phyloP scores from a whole-genome alignment of 2,329 filamentous ascomycete species.

The Botrytis cinerea region DNA sequence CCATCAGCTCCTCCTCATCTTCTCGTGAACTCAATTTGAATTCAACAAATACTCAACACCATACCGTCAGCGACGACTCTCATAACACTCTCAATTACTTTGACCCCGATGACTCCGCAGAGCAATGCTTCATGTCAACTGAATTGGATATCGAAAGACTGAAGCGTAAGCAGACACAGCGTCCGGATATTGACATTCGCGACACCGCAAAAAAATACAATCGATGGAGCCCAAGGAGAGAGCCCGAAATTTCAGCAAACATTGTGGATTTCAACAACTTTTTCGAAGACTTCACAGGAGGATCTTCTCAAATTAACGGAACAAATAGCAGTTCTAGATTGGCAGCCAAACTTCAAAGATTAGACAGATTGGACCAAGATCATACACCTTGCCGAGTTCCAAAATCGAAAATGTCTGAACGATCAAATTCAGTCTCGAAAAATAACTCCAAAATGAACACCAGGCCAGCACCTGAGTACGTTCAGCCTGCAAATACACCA shows the following conservation, averaged over 20 bases:
- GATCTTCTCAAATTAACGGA: slow-evolving; percentile 34
- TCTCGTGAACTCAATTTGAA: slow-evolving; percentile 6
- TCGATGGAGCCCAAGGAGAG: slow-evolving; percentile 38
- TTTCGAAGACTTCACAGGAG: slow-evolving; percentile 51
- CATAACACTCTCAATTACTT: background rate
- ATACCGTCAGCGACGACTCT: slow-evolving; percentile 11
- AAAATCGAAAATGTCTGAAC: slow-evolving; percentile 15
- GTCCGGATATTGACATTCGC: slow-evolving; percentile 37
- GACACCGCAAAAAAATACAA: slow-evolving; percentile 42
- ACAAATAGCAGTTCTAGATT: slow-evolving; percentile 14
- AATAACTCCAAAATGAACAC: slow-evolving; percentile 11
- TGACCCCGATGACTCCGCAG: slow-evolving; percentile 14
- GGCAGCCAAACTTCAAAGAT: slow-evolving; percentile 30
- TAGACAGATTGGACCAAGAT: slow-evolving; percentile 33
- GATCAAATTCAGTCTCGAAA: slow-evolving; percentile 5
- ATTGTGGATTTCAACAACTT: slow-evolving; percentile 48
- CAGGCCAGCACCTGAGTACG: slow-evolving; percentile 6
- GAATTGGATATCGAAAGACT: slow-evolving; percentile 17
- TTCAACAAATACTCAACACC: slow-evolving; percentile 21
- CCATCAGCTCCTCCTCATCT: slow-evolving; percentile 4
- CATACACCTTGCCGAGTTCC: slow-evolving; percentile 1
- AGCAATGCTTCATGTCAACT: slow-evolving; percentile 16
- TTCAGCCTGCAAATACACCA: slow-evolving; percentile 19
- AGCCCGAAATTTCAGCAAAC: slow-evolving; percentile 45
- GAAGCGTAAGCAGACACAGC: slow-evolving; percentile 25